These are phyloP conservation scores for Grosmannia serpens DNA, from an alignment of 2,329 filamentous ascomycete genomes.

Conservation along the genomic window DNA sequence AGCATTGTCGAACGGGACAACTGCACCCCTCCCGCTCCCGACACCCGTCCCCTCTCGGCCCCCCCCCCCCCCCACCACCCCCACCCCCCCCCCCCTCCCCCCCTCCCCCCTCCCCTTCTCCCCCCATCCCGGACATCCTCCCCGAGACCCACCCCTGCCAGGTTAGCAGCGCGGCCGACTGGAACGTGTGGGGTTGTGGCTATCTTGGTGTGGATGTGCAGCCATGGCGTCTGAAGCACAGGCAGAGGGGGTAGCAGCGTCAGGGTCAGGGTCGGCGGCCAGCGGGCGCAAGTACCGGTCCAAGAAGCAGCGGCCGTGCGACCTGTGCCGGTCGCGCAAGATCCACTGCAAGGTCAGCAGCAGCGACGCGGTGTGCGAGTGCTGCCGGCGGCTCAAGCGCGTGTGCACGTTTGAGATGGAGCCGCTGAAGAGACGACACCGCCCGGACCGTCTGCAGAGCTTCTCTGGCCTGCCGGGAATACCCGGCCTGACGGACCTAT, in stretches of 20 bases:
- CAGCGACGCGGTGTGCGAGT: constrained; percentile 11
- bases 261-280: neutral
- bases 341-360: constrained; percentile 12
- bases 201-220: neutral
- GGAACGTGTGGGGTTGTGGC: neutral
- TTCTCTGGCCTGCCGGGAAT: neutral
- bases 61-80: too few relatives aligned
- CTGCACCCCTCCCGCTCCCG: too few relatives aligned
- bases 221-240: neutral
- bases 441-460: neutral
- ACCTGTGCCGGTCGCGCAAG: constrained; percentile 12
- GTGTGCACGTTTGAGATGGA: constrained; percentile 12
- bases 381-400: constrained; percentile 11
- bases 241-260: neutral
- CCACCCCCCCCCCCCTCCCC: too few relatives aligned
- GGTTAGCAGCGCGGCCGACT: too few relatives aligned
- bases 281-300: constrained; percentile 12
- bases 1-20: too few relatives aligned
- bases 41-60: too few relatives aligned
- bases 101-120: too few relatives aligned
- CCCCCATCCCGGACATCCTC: too few relatives aligned
- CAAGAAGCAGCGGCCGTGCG: constrained; percentile 13
- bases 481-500: neutral
- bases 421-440: constrained; percentile 8
- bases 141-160: too few relatives aligned